Base-by-base conservation (phyloP, 2,329 filamentous ascomycete genomes). In the Ascochyta lentis region DNA sequence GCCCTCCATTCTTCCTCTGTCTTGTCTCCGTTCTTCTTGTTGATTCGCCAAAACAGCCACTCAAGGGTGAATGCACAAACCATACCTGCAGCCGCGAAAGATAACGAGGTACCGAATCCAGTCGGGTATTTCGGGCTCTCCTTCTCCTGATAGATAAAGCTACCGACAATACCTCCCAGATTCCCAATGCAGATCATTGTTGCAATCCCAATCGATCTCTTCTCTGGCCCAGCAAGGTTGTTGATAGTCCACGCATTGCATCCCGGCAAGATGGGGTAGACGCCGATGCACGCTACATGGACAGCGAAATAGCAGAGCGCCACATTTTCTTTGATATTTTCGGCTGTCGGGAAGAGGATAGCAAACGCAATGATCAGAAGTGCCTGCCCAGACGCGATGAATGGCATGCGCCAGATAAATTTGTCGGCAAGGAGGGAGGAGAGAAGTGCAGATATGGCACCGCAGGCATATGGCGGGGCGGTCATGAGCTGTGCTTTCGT, bases 281-380 rank as follows among this genome's bases (percentile, higher is more conserved):
- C 51, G 33, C 76, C 73, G 1, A 76, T 63, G 22, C 68, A 78
- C 0, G 78, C 75, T 1, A 81, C 63, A 38, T 74, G 77, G 1
- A 81, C 73, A 0, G 74, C 77, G 49, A 79, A 79, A 55, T 79
- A 80, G 58, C 77, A 77, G 1, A 77, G 55, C 0, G 70, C 74
- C 12, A 80, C 72, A 49, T 80, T 78, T 23, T 74, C 53, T 29
- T 73, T 60, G 37, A 79, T 77, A 6, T 75, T 62, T 5, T 60
- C 73, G 2, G 74, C 56, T 23, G 74, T 72, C 26, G 73, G 73
- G 15, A 77, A 77, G 3, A 81, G 74, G 5, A 79, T 75, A 2
- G 75, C 76, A 1, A 77, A 76, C 5, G 77, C 69, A 8, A 79
- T 64, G 69, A 78, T 77, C 24, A 73, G 63, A 3, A 76, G 50